Evolutionary conservation across 768 basidiomycete genomes (phyloP), one percentile per base, ranked within the genome.

Genomic region (Gymnopilus dilepis): DNA sequence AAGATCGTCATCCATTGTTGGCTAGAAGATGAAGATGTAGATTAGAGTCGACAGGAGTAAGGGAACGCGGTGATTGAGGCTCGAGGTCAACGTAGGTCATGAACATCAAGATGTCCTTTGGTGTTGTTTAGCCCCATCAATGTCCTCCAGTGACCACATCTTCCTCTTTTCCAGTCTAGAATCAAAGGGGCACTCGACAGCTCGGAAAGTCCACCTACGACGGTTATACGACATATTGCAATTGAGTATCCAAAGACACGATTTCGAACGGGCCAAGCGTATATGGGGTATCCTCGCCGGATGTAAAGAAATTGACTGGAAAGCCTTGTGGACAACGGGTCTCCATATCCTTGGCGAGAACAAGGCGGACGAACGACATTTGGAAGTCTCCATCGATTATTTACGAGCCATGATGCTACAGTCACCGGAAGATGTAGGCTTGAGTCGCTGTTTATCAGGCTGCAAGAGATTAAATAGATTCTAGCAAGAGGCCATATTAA

Each of bases 271-370:
- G 40, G 93, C 94, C 24, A 81, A 76, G 57, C 80, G 83, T 61
- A 88, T 88, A 6, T 95, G 92, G 90, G 77, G 83, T 22, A 87
- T 94, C 37, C 83, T 95, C 21, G 79, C 83, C 11, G 84, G 87
- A 57, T 95, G 93, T 73, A 88, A 87, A 67, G 93, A 94, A 77
- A 74, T 93, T 2, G 75, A 87, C 63, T 94, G 92, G 91, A 86
- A 78, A 70, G 67, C 76, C 9, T 80, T 91, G 73, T 94, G 93
- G 92, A 82, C 77, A 57, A 85, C 82, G 9, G 86, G 86, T n/a
- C 71, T 92, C 48, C 76, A 81, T 58, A 73, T 93, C 50, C 76
- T 91, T 17, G 77, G 77, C 53, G 71, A 72, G 13, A 65, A 76
- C 37, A 62, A 67, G 15, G 57, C 75, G 34, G 64, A 72, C 22